A percentile compares a stretch with the other conserved stretches of the same genome.
These are phyloP conservation scores for Pythium apleroticum DNA, from an alignment of 352 stramenopile species.

Conservation along the genomic window DNA sequence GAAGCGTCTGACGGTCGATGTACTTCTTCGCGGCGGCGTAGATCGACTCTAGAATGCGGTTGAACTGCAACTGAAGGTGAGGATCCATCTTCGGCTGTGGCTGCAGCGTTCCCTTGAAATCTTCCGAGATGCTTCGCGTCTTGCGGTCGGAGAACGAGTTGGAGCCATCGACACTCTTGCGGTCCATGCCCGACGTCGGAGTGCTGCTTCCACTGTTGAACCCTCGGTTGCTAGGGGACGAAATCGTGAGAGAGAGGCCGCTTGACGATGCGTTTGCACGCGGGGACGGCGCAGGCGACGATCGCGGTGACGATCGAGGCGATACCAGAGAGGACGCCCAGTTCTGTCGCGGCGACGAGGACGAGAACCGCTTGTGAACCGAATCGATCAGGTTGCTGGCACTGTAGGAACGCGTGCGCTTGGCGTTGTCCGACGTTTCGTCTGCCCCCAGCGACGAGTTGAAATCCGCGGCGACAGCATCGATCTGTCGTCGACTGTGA, in stretches of 20 bases:
- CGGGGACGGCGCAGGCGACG: conserved; percentile 59
- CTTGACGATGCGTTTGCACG: conserved; percentile 28
- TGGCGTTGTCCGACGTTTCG: conserved; percentile 45
- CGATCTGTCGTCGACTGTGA: conserved; percentile 83
- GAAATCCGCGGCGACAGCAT: conserved; percentile 85
- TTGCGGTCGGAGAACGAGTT: conserved; percentile 51
- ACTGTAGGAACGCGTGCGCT: conserved; percentile 77
- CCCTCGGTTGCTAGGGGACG: conserved; percentile 66
- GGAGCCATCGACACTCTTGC: conserved; percentile 59
- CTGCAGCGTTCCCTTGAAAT: conserved; percentile 61
- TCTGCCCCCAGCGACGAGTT: conserved; percentile 80
- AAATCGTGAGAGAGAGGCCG: conserved; percentile 69
- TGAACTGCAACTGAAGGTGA: conserved; percentile 83
- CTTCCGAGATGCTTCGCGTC: conserved; percentile 77
- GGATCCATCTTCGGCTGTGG: conserved; percentile 81
- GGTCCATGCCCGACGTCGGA: conserved; percentile 47
- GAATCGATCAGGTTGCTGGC: conserved; percentile 84
- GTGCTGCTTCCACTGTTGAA: conserved; percentile 67
- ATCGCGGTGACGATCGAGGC: conserved; percentile 62
- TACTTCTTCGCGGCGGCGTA: conserved; percentile 86
- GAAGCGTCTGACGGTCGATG: conserved; percentile 69
- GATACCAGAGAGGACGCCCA: conserved; percentile 19
- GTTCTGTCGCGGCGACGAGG: conserved; percentile 39
- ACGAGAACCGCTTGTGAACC: conserved; percentile 75
- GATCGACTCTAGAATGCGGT: conserved; percentile 80